Base-by-base conservation (phyloP, 129 eudicot species). In the Flaveria trinervia region DNA sequence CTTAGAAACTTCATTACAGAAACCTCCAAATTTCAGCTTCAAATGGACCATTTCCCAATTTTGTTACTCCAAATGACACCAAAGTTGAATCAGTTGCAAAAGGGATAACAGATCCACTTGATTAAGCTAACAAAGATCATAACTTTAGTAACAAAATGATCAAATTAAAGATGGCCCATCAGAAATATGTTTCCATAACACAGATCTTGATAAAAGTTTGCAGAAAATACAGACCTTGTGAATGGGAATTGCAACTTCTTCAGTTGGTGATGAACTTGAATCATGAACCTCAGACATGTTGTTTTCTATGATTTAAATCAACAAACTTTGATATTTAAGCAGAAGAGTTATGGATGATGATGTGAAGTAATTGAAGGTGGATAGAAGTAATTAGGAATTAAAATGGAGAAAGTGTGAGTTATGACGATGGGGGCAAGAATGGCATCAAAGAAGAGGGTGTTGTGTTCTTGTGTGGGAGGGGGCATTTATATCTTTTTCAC, bases 201-300 rank as follows among this genome's bases (percentile, higher is more conserved):
- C 52, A 70, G 15, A 55, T 76, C 65, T 30, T 76, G 5, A 12
- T 30, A 6, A 43, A 65, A 39, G 10, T 25, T 26, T 16, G 28
- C 28, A 59, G 13, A 36, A 48, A 62, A 51, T 4, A 60, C 7
- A 1, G 50, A 80, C 84, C 84, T 74, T 46, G n/a, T 71, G 72
- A 51, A 79, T 71, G 33, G 65, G 16, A 76, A 67, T 75, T 44
- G 62, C 75, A 30, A 68, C 65, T 68, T 80, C 56, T 74, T 57
- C 23, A 20, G 62, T 30, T 44, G 54, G 25, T 80, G 84, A 56
- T 18, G 80, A 74, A 49, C 56, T 80, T 74, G 84, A 56, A 68
- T 68, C 80, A 56, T 74, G 70, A 72, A 74, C 16, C 26, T 80
- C 84, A 56, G 80, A 57, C 84, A 80, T 80, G 71, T 17, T 73